Evolutionary conservation across 768 basidiomycete genomes (phyloP).

Genomic region (Tubosaeta sp.): DNA sequence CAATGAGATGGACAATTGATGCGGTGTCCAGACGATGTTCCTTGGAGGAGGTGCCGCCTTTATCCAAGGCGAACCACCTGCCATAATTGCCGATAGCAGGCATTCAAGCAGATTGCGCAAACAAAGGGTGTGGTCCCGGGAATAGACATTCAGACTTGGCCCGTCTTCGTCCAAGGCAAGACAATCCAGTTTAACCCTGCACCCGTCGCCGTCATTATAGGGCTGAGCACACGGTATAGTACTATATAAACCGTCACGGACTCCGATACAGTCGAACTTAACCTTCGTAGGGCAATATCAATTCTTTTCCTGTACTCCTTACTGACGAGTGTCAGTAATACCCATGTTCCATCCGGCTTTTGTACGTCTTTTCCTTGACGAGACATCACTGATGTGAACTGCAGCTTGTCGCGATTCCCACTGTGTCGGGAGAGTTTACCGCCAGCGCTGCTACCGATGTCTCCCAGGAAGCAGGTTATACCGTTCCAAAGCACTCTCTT

Average conservation of each 20-base stretch:
- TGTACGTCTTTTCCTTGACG: constrained; percentile 18
- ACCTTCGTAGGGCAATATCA: constrained; percentile 46
- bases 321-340: constrained; percentile 36
- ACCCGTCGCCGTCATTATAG: no score
- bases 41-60: no score
- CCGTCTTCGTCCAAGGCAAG: no score
- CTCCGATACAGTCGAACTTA: not conserved
- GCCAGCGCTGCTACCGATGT: constrained; percentile 53
- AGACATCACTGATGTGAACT: not conserved
- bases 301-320: constrained; percentile 26
- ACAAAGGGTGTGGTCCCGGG: no score
- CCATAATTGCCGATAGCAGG: no score
- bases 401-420: constrained; percentile 63
- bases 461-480: constrained; percentile 64
- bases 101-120: no score
- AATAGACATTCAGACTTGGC: no score
- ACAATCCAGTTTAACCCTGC: no score
- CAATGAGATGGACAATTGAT: no score
- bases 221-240: no score
- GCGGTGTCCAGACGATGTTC: no score
- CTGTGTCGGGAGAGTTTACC: constrained; percentile 59
- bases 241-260: not conserved
- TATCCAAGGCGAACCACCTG: no score
- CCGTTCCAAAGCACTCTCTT: constrained; percentile 70
- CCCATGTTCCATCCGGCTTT: constrained; percentile 76